phyloP scores from a whole-genome alignment of 371 early-diverging fungal genomes.

The Fennellomyces sp. region DNA sequence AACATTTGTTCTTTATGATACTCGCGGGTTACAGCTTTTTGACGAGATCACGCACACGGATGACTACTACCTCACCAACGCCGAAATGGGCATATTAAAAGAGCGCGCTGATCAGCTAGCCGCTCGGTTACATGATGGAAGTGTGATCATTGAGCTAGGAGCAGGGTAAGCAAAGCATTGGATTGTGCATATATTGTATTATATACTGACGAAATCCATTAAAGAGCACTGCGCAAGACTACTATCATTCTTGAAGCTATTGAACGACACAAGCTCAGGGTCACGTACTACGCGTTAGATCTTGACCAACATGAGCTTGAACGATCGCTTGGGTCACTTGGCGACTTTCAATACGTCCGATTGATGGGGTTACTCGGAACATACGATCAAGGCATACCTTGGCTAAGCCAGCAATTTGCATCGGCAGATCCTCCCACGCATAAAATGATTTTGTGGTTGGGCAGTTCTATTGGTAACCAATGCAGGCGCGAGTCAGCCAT shows the following conservation, averaged over 20 bases:
- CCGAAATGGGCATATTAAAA: conserved; percentile 79
- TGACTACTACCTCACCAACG: conserved; percentile 86
- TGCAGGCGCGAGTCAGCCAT: conserved; percentile 60
- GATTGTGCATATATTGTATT: neutral
- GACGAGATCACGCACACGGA: conserved; percentile 86
- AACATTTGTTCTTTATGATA: conserved; percentile 83
- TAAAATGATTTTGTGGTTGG: conserved; percentile 86
- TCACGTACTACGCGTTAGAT: conserved; percentile 93
- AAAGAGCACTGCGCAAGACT: conserved; percentile 86
- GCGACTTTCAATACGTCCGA: conserved; percentile 53
- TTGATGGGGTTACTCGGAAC: conserved; percentile 87
- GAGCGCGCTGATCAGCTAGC: conserved; percentile 66
- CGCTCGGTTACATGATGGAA: conserved; percentile 65
- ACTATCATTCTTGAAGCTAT: conserved; percentile 77
- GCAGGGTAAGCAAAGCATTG: conserved; percentile 65
- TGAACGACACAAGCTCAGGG: conserved; percentile 57
- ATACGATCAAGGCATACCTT: conserved; percentile 82
- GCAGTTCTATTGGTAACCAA: conserved; percentile 87
- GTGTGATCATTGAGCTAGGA: conserved; percentile 82
- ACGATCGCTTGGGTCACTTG: conserved; percentile 55
- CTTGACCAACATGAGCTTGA: conserved; percentile 81
- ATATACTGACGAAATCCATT: neutral
- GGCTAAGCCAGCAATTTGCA: conserved; percentile 52
- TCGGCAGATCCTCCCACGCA: conserved; percentile 35
- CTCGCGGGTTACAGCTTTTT: conserved; percentile 81